Evolutionary conservation across 2,329 filamentous ascomycete genomes (phyloP).

Genomic region (Pezicula neosporulosa): DNA sequence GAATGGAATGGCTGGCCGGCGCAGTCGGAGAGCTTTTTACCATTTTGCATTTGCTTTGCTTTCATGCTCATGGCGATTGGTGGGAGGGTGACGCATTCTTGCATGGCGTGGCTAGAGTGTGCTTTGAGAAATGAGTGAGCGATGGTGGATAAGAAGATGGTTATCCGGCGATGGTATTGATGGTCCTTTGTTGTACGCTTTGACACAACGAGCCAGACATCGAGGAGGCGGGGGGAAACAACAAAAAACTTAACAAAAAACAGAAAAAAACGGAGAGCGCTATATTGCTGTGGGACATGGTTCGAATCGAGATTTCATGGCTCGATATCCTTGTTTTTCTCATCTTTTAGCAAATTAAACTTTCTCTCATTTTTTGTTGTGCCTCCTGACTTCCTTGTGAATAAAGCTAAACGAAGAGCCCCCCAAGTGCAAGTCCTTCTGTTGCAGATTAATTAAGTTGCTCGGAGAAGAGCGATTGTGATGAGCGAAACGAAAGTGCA

Average conservation of each 20-base stretch:
- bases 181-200: slow-evolving; percentile 22
- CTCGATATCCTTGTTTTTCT: slow-evolving; percentile 16
- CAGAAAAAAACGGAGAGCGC: slow-evolving; percentile 17
- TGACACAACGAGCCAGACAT: slow-evolving; percentile 22
- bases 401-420: too few species aligned
- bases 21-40: neutral
- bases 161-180: slow-evolving; percentile 14
- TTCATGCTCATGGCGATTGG: slow-evolving; percentile 12
- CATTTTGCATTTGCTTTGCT: slow-evolving; percentile 12
- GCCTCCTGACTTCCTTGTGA: too few species aligned
- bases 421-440: too few species aligned
- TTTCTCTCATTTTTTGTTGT: neutral
- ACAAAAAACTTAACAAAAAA: slow-evolving; percentile 12
- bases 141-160: slow-evolving; percentile 5
- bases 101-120: too few species aligned
- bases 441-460: too few species aligned
- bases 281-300: slow-evolving; percentile 9
- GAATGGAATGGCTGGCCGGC: neutral
- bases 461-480: too few species aligned
- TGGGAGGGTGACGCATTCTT: slow-evolving; percentile 1
- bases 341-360: neutral
- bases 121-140: slow-evolving; percentile 1
- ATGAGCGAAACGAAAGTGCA: too few species aligned
- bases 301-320: slow-evolving; percentile 17
- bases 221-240: slow-evolving; percentile 10